A percentile compares a stretch with the other conserved stretches of the same genome.
Conservation (phyloP, 2,329 filamentous ascomycete genomes). For the Diaporthe vexans region DNA sequence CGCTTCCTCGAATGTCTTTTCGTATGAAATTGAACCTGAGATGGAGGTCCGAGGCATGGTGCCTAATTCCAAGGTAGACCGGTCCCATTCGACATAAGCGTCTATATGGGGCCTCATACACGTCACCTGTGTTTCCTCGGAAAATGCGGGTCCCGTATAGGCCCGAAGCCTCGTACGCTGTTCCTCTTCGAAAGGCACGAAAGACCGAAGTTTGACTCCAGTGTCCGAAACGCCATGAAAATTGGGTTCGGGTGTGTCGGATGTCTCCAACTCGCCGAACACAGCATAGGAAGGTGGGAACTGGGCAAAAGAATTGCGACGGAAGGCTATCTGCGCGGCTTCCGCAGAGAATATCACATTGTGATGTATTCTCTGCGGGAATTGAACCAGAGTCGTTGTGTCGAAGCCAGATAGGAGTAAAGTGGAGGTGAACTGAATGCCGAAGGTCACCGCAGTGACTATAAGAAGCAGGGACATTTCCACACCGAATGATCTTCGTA, state of each 20-base stretch:
- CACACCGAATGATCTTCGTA: neutral
- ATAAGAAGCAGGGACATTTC: neutral
- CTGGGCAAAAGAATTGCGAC: neutral
- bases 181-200: neutral
- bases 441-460: neutral
- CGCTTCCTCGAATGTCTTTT: neutral
- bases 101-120: neutral
- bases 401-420: neutral
- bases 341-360: neutral
- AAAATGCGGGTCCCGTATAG: neutral
- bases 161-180: neutral
- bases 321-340: neutral
- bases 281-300: neutral
- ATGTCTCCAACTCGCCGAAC: neutral
- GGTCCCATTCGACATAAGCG: neutral
- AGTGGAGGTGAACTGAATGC: constrained; percentile 1
- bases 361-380: neutral
- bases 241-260: neutral
- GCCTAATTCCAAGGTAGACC: neutral
- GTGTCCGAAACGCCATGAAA: neutral
- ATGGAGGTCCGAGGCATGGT: neutral
- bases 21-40: neutral
- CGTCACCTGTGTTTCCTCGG: neutral
- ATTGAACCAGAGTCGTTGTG: neutral
- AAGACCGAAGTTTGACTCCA: neutral